A percentile compares a stretch with the other conserved stretches of the same genome.
Evolutionary conservation across 768 basidiomycete species (phyloP).

Genomic region (Pleurotus citrinopileatus): DNA sequence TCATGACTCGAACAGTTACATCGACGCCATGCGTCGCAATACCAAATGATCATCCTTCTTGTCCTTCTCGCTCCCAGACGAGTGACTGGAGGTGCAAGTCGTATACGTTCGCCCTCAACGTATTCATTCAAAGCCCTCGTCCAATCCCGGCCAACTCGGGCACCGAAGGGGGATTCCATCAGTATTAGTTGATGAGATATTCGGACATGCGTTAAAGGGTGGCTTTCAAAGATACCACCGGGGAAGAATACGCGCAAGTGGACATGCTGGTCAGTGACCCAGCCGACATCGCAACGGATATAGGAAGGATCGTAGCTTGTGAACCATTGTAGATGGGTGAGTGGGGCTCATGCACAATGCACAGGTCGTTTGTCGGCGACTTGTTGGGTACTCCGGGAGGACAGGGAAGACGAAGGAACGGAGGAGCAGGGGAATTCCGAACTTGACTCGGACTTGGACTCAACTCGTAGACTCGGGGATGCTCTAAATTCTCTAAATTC

Average conservation of each 20-base stretch:
- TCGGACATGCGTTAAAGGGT: conserved; percentile 73
- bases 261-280: conserved; percentile 78
- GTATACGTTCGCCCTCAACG: conserved; percentile 31
- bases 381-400: too few species aligned
- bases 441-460: too few species aligned
- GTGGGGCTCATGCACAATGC: too few species aligned
- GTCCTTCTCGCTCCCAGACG: not conserved
- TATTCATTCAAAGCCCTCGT: conserved; percentile 59
- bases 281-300: conserved; percentile 62
- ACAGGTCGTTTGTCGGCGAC: too few species aligned
- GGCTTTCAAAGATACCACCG: conserved; percentile 72
- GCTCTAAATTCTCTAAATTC: too few species aligned
- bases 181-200: conserved; percentile 29
- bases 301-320: conserved; percentile 33
- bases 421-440: too few species aligned
- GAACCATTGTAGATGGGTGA: too few species aligned
- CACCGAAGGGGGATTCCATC: conserved; percentile 63
- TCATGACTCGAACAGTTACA: conserved; percentile 61
- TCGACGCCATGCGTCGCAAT: conserved; percentile 10
- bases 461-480: too few species aligned
- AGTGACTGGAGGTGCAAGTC: conserved; percentile 23
- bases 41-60: not conserved
- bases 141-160: conserved; percentile 71
- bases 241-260: conserved; percentile 61
- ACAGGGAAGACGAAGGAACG: too few species aligned